Conservation (phyloP, 768 basidiomycete species). For the Royoungia palumana region DNA sequence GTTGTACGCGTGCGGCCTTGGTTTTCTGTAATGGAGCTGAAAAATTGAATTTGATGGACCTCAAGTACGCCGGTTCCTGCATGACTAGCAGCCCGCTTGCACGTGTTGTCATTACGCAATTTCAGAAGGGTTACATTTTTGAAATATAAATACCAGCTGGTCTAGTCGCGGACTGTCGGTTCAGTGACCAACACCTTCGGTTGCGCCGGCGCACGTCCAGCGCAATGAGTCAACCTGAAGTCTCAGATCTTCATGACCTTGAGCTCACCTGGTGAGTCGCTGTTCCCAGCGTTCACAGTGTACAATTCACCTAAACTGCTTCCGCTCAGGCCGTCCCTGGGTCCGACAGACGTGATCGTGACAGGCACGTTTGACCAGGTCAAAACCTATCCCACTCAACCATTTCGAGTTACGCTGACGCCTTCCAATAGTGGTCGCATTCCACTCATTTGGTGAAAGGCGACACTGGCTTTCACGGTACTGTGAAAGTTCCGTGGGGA, state of each 20-base stretch:
- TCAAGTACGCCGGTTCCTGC: neutral
- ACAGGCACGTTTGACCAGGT: constrained; percentile 82
- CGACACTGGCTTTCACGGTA: constrained; percentile 53
- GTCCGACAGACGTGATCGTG: constrained; percentile 57
- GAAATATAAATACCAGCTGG: constrained; percentile 19
- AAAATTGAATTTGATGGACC: no score
- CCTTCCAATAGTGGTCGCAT: constrained; percentile 50
- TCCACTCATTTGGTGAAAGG: constrained; percentile 54
- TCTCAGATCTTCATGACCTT: constrained; percentile 46
- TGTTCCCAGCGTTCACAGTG: constrained; percentile 14
- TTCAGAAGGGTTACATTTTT: neutral
- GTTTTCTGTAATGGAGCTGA: neutral
- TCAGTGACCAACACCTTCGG: constrained; percentile 8
- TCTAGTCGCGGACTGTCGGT: constrained; percentile 3
- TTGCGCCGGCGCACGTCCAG: constrained; percentile 18
- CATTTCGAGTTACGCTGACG: constrained; percentile 4
- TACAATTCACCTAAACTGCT: constrained; percentile 3
- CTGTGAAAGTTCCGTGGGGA: constrained; percentile 56
- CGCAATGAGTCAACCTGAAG: constrained; percentile 24
- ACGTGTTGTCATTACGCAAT: constrained; percentile 27
- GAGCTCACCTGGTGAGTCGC: constrained; percentile 48
- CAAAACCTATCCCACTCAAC: constrained; percentile 21
- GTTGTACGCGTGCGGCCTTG: constrained; percentile 12
- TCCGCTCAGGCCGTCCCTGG: constrained; percentile 52
- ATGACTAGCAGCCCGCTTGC: neutral